These are phyloP conservation scores for Stramenopiles sp. DNA, from an alignment of 352 stramenopile genomes.

Conservation along the genomic window DNA sequence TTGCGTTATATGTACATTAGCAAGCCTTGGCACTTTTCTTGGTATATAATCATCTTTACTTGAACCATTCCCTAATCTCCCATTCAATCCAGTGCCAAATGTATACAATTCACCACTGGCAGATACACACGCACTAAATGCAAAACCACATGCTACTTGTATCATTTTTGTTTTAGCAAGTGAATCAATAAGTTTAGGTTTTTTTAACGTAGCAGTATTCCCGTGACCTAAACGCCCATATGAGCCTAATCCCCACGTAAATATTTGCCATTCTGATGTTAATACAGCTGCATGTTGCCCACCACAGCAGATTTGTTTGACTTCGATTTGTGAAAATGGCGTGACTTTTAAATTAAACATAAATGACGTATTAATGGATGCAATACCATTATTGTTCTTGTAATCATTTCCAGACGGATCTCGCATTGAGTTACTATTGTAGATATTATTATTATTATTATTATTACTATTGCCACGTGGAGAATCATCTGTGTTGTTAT, in stretches of 20 bases:
- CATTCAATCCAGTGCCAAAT: constrained; percentile 16
- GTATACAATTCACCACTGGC: constrained; percentile 9
- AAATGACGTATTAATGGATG: no score
- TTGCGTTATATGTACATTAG: constrained; percentile 11
- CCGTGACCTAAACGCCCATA: constrained; percentile 12
- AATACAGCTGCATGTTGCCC: neutral
- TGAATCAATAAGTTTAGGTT: neutral
- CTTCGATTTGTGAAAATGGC: no score
- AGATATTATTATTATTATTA: no score
- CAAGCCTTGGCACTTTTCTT: neutral
- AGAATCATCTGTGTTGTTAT: no score
- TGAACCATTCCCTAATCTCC: constrained; percentile 12
- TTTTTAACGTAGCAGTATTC: neutral
- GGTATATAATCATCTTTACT: neutral
- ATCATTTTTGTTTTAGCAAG: neutral
- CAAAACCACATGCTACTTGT: constrained; percentile 11
- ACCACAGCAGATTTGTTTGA: constrained; percentile 2
- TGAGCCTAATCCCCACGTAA: constrained; percentile 13
- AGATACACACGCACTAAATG: constrained; percentile 13
- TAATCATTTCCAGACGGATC: no score
- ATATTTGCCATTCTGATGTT: constrained; percentile 5
- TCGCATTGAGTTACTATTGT: no score
- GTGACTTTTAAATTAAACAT: no score
- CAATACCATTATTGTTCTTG: no score
- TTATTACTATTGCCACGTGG: no score